Evolutionary conservation across 2,329 filamentous ascomycete genomes (phyloP).

Genomic region (Didymella sp.): DNA sequence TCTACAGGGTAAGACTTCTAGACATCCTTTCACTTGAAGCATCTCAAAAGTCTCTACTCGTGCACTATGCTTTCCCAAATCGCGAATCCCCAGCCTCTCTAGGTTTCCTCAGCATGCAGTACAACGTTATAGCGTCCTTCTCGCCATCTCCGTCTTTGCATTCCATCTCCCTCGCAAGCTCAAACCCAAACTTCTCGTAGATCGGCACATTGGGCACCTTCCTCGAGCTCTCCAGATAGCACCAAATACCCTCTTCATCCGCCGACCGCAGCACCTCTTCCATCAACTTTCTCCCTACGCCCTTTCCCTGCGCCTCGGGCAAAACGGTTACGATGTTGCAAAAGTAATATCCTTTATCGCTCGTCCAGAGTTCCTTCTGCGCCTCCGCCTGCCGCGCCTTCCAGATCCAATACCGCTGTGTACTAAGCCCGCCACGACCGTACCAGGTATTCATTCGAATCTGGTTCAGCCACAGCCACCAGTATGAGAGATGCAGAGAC

Average conservation of each 20-base stretch:
- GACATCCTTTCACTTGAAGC: neutral
- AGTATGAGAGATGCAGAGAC: slow-evolving; percentile 68
- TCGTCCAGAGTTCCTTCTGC: slow-evolving; percentile 69
- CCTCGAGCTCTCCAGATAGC: slow-evolving; percentile 75
- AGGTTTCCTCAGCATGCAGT: slow-evolving; percentile 54
- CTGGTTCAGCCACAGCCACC: slow-evolving; percentile 71
- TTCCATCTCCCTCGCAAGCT: slow-evolving; percentile 68
- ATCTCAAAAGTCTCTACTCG: neutral
- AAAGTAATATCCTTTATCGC: slow-evolving; percentile 74
- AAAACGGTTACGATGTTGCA: slow-evolving; percentile 76
- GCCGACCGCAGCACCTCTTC: slow-evolving; percentile 67
- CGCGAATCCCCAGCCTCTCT: slow-evolving; percentile 7
- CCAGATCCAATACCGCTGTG: slow-evolving; percentile 75
- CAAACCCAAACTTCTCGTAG: slow-evolving; percentile 73
- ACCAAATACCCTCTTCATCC: slow-evolving; percentile 68
- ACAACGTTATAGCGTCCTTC: slow-evolving; percentile 51
- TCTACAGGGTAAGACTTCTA: too few relatives aligned
- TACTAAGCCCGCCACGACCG: slow-evolving; percentile 72
- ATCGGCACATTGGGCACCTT: slow-evolving; percentile 73
- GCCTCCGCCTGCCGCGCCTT: slow-evolving; percentile 69
- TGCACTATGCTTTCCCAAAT: slow-evolving; percentile 8
- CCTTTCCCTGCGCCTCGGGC: slow-evolving; percentile 69
- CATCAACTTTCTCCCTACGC: slow-evolving; percentile 70
- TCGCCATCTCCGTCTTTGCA: slow-evolving; percentile 68
- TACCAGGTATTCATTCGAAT: slow-evolving; percentile 71